Evolutionary conservation across 176 grass and related monocot genomes (phyloP).

Genomic region (Stipa capillata): DNA sequence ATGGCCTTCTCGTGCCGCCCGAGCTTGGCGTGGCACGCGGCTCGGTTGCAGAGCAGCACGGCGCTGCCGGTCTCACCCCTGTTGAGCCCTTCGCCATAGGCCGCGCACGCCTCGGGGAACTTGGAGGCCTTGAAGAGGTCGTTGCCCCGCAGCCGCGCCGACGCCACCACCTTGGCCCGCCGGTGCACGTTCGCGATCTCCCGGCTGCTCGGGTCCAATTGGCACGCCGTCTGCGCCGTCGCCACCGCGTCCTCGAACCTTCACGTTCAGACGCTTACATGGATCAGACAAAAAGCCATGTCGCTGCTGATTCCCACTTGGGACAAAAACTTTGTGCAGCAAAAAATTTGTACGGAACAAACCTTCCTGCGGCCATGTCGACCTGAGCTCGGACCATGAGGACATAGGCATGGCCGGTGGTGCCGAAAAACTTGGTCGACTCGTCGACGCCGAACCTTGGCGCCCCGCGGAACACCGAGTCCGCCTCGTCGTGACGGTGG

Average conservation of each 20-base stretch:
- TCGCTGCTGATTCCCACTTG: too few species aligned
- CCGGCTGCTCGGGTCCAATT: conserved; percentile 70
- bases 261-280: too few species aligned
- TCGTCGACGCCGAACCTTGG: conserved; percentile 60
- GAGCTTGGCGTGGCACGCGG: conserved; percentile 71
- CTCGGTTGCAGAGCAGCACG: conserved; percentile 89
- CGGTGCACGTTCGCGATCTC: conserved; percentile 48
- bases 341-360: too few species aligned
- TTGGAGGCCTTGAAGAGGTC: conserved; percentile 75
- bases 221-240: conserved; percentile 53
- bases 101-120: conserved; percentile 74
- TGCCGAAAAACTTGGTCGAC: conserved; percentile 62
- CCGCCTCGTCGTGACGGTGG: conserved; percentile 70
- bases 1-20: conserved; percentile 74
- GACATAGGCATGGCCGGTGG: conserved; percentile 54
- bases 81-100: conserved; percentile 68
- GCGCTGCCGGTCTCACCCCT: conserved; percentile 49
- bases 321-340: too few species aligned
- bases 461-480: conserved; percentile 36
- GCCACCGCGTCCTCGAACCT: conserved; percentile 69
- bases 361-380: conserved; percentile 77
- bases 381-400: conserved; percentile 69
- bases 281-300: too few species aligned
- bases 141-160: conserved; percentile 70
- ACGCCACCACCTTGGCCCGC: conserved; percentile 40